Conservation (phyloP, 139 green algal species). For the Diplosphaera chodatii region DNA sequence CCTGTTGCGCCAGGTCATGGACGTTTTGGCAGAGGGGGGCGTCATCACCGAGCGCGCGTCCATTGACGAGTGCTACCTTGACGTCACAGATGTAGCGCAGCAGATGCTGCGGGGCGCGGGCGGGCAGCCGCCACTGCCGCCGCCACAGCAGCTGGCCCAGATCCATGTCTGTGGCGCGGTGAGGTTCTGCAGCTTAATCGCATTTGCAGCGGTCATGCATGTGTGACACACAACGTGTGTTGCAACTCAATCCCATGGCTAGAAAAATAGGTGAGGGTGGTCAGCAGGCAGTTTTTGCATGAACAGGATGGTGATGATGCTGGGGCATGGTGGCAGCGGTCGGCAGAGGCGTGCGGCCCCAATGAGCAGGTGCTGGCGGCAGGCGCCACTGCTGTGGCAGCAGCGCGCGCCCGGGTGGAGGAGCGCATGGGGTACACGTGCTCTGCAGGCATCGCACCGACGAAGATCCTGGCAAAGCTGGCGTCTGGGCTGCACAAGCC, state of each 20-base stretch:
- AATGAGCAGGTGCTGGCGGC: slow-evolving; percentile 59
- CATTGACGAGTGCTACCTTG: slow-evolving; percentile 81
- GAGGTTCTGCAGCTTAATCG: background rate
- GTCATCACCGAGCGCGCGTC: slow-evolving; percentile 58
- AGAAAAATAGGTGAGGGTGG: too few relatives aligned
- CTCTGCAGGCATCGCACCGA: slow-evolving; percentile 62
- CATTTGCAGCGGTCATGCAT: background rate
- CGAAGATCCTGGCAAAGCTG: slow-evolving; percentile 86
- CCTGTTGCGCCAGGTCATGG: slow-evolving; percentile 44
- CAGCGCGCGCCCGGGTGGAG: slow-evolving; percentile 51
- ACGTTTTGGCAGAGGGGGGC: slow-evolving; percentile 31
- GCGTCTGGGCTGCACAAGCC: slow-evolving; percentile 79
- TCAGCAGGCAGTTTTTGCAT: too few relatives aligned
- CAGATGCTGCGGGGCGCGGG: slow-evolving; percentile 22
- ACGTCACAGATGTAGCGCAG: slow-evolving; percentile 56
- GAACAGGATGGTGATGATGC: slow-evolving; percentile 5
- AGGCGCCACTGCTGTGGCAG: slow-evolving; percentile 41
- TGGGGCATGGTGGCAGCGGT: slow-evolving; percentile 49
- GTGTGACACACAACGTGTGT: too few relatives aligned
- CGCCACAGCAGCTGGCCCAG: background rate
- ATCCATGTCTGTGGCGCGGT: background rate
- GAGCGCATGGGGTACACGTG: slow-evolving; percentile 71
- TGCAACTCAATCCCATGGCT: too few relatives aligned
- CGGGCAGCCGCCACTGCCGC: slow-evolving; percentile 22
- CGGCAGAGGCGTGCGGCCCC: slow-evolving; percentile 27